Evolutionary conservation across 2,329 filamentous ascomycete genomes (phyloP).

Genomic region (Pseudopithomyces chartarum): DNA sequence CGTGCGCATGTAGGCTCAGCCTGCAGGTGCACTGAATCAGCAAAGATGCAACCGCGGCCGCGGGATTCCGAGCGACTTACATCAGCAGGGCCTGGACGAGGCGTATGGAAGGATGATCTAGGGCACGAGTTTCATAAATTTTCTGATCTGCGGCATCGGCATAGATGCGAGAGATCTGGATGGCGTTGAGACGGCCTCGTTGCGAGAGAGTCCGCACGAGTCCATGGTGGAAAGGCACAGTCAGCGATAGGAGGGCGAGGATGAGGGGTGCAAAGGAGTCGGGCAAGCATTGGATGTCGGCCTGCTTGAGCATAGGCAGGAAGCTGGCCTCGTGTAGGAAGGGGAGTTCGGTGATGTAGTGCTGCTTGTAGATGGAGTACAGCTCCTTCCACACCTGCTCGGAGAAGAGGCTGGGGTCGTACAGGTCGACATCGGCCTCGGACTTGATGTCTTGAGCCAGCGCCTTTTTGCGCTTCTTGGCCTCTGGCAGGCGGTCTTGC

Average conservation of each 20-base stretch:
- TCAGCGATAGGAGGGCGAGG: constrained; percentile 70
- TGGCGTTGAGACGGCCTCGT: constrained; percentile 4
- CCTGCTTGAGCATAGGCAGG: constrained; percentile 41
- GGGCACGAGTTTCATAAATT: constrained; percentile 34
- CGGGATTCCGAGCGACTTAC: constrained; percentile 28
- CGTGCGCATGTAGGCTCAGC: constrained; percentile 73
- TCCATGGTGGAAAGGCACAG: constrained; percentile 68
- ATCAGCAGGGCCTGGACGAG: constrained; percentile 71
- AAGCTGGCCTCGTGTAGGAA: constrained; percentile 73
- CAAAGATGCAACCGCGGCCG: not conserved
- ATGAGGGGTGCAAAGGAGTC: constrained; percentile 54
- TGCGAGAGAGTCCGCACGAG: constrained; percentile 56
- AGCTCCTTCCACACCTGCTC: constrained; percentile 70
- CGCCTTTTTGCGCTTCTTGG: constrained; percentile 40
- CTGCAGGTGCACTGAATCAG: not conserved
- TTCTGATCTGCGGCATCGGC: constrained; percentile 61
- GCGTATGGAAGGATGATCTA: constrained; percentile 59
- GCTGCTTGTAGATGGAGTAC: constrained; percentile 71
- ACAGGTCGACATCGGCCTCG: constrained; percentile 58
- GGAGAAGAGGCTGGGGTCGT: constrained; percentile 67
- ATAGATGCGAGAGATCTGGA: constrained; percentile 47
- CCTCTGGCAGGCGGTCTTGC: constrained; percentile 18
- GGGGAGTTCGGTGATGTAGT: constrained; percentile 73
- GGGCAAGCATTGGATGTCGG: constrained; percentile 34
- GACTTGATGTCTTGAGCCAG: not conserved